These are phyloP conservation scores for Metroxylon sagu DNA, from an alignment of 176 grass and related monocot genomes.

Conservation along the genomic window DNA sequence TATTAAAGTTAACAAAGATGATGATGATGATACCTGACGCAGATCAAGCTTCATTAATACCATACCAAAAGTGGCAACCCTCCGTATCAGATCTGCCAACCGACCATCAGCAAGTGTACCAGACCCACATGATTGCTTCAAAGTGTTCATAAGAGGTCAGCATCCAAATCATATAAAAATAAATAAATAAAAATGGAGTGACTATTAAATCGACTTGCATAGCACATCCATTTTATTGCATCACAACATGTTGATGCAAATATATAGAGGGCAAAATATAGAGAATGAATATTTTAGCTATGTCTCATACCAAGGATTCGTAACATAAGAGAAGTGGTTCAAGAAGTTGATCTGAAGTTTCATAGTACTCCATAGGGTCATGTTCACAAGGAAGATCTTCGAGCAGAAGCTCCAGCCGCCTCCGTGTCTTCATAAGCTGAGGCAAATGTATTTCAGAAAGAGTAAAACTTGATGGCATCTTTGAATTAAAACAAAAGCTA, in stretches of 20 bases:
- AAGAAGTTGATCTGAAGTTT: conserved; percentile 70
- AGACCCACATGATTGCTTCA: conserved; percentile 81
- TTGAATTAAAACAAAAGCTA: too few relatives aligned
- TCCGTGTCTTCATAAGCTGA: conserved; percentile 71
- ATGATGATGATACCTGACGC: conserved; percentile 45
- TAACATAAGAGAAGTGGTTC: conserved; percentile 75
- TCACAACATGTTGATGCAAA: too few relatives aligned
- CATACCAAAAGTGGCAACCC: conserved; percentile 85
- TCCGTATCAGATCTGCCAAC: conserved; percentile 83
- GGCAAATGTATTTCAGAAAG: neutral
- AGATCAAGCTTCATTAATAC: conserved; percentile 87
- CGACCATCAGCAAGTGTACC: conserved; percentile 69
- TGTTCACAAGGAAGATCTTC: conserved; percentile 71
- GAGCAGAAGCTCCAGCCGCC: conserved; percentile 58
- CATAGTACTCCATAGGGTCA: conserved; percentile 68
- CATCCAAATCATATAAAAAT: conserved; percentile 14
- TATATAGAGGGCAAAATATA: too few relatives aligned
- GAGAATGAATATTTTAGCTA: too few relatives aligned
- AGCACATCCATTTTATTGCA: too few relatives aligned
- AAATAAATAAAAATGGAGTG: neutral
- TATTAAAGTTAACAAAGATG: neutral
- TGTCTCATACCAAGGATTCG: conserved; percentile 62
- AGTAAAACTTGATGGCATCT: too few relatives aligned
- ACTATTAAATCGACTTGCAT: too few relatives aligned
- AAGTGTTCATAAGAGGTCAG: too few relatives aligned